Base-by-base conservation (phyloP, 2,329 filamentous ascomycete genomes). In the Penicillium sp. region DNA sequence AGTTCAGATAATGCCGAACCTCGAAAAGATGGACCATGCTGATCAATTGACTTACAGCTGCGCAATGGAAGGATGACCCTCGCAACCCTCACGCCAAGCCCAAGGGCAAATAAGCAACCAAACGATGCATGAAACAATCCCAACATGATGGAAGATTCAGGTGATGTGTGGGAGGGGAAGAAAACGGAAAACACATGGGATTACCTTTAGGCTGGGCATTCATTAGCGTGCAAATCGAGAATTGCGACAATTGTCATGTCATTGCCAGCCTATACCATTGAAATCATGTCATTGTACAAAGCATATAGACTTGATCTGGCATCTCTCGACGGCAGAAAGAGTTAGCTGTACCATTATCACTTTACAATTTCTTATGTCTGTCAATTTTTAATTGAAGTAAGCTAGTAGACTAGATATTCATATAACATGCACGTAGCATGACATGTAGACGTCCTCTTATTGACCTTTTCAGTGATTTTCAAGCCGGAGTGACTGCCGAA, bases 21-120 rank as follows among this genome's bases (percentile, higher is more conserved):
- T 16, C n/a, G 24, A 21, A 9, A 26, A 52, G 20, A 20, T 30
- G 46, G 23, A n/a, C 33, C 35, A 54, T 48, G 47, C 45, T 46
- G 43, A 40, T 38, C 38, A 48, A 43, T 47, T 46, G 20, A 45
- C 11, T 24, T 6, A 49, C 51, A 97, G 93, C 86, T 81, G 90
- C 89, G 68, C 91, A 97, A 81, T 97, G 84, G 85, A 95, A 92
- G 87, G 95, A 96, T 82, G 93, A 97, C 79, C 91, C 92, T 65
- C 87, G 92, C 77, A 97, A 97, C 68, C 76, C 76, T 59, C 74
- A 76, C 64, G 66, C 66, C 45, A 70, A 73, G 66, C 62, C 64
- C 61, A 71, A 73, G 66, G 49, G 48, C 33, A 52, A 47, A 49
- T 50, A 47, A 51, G 40, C 47, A 43, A 28, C 42, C n/a, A 18